Conservation (phyloP, 2,329 filamentous ascomycete species). For the Xylariaceae sp. region DNA sequence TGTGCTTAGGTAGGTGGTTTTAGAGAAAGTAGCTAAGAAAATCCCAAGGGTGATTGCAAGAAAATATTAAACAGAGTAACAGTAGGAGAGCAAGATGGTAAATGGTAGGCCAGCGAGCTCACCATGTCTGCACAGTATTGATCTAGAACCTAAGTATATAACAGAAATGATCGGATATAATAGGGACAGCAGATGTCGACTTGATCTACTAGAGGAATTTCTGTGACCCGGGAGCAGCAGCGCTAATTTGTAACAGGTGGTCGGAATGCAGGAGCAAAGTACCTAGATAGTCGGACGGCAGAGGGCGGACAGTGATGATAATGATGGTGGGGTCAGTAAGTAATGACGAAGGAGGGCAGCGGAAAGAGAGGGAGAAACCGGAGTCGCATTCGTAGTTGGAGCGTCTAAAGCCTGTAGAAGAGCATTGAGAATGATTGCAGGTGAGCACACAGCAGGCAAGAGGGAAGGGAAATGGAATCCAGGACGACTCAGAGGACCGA, state of each 20-base stretch:
- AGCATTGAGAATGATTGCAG: constrained; percentile 6
- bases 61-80: constrained; percentile 10
- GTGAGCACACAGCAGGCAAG: constrained; percentile 2
- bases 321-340: not conserved
- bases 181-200: not conserved
- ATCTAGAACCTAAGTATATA: not conserved
- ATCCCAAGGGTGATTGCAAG: not conserved
- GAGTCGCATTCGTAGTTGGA: constrained; percentile 2
- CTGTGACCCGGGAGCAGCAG: constrained; percentile 1
- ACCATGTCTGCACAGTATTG: constrained; percentile 25
- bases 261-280: not conserved
- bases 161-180: not conserved
- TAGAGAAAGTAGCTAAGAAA: constrained; percentile 4
- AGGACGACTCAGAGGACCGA: constrained; percentile 8
- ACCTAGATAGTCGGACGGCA: not conserved
- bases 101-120: constrained; percentile 22
- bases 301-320: not conserved
- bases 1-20: not conserved
- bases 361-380: not conserved
- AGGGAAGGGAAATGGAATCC: not conserved
- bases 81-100: constrained; percentile 2
- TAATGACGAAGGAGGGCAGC: not conserved
- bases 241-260: not conserved
- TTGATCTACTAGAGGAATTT: not conserved
- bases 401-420: constrained; percentile 6